Conservation (phyloP, 1,139 yeast species). For the Pichia sp. region DNA sequence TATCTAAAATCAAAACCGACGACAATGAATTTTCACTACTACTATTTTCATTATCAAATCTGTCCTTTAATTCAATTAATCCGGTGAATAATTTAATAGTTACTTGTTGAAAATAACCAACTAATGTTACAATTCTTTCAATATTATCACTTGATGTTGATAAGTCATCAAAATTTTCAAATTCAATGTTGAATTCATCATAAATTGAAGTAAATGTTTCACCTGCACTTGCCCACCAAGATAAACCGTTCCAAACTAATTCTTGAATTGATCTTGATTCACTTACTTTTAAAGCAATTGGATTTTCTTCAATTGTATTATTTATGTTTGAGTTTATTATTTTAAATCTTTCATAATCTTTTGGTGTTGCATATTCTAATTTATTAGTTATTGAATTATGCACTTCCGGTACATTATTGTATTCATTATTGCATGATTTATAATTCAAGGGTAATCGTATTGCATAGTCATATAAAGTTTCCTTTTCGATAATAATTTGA, state of each 20-base stretch:
- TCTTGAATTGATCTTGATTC: conserved; percentile 60
- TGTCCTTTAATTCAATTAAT: conserved; percentile 27
- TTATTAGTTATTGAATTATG: conserved; percentile 10
- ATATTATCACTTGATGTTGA: conserved; percentile 19
- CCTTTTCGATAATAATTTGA: conserved; percentile 54
- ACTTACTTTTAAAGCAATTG: conserved; percentile 24
- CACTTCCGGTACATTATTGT: conserved; percentile 6
- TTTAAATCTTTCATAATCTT: conserved; percentile 31
- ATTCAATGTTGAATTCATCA: conserved; percentile 22
- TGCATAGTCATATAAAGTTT: conserved; percentile 48
- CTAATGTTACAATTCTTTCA: conserved; percentile 32
- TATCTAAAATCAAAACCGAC: conserved; percentile 29
- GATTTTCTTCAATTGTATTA: conserved; percentile 14
- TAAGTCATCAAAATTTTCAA: conserved; percentile 24
- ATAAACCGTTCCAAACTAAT: conserved; percentile 61
- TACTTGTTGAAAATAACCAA: conserved; percentile 51
- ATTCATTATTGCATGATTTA: not conserved
- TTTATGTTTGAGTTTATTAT: conserved; percentile 30
- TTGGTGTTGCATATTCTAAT: conserved; percentile 32
- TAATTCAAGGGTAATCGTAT: conserved; percentile 30
- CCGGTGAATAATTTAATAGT: conserved; percentile 34
- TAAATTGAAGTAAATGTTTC: conserved; percentile 26
- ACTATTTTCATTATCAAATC: conserved; percentile 12
- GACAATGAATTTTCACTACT: conserved; percentile 13
- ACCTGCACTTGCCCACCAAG: conserved; percentile 88